Evolutionary conservation across 257 asterid genomes (phyloP), one percentile per base, ranked within the genome.

Genomic region (Mitragyna speciosa): DNA sequence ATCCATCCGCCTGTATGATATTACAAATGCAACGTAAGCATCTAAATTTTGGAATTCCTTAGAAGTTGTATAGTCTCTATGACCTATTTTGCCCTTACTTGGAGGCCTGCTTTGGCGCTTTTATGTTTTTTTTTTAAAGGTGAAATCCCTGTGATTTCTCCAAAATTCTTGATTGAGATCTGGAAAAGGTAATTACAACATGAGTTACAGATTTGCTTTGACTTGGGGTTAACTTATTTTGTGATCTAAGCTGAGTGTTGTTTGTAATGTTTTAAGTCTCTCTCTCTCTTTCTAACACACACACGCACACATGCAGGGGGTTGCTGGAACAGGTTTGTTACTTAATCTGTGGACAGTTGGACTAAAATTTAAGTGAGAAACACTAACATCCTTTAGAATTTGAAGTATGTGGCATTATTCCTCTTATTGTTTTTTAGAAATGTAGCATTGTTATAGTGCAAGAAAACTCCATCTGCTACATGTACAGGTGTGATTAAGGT

Each of bases 1-100:
- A 84, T 94, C 97, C 56, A 92, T 96, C 72, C 96, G 98, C 80
- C 89, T 96, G 64, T 96, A 96, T 74, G 98, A 94, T 85, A 96
- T 92, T 22, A 84, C 96, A 30, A 92, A 82, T 86, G 97, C 99
- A 76, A 90, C 95, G 96, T 96, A 91, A 88, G 89, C 73, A 48
- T 80, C 87, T 82, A n/a, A 15, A 1, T 14, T 83, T 76, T 83
- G 45, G 16, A 39, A 41, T 72, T 76, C 19, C 12, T 17, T 6
- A 61, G 15, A 81, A 5, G 12, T 43, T 76, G 17, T 4, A 14
- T 1, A 22, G 22, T 66, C 51, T 26, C 10, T 33, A 10, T 47
- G 28, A 28, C 39, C 67, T 26, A n/a, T 36, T 56, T 47, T 77
- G 12, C 39, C 36, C 63, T 81, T 64, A 26, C 30, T 16, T 64